These are phyloP conservation scores for Dioscorea cayenensis DNA, from an alignment of 116 monocot genomes.

Conservation along the genomic window DNA sequence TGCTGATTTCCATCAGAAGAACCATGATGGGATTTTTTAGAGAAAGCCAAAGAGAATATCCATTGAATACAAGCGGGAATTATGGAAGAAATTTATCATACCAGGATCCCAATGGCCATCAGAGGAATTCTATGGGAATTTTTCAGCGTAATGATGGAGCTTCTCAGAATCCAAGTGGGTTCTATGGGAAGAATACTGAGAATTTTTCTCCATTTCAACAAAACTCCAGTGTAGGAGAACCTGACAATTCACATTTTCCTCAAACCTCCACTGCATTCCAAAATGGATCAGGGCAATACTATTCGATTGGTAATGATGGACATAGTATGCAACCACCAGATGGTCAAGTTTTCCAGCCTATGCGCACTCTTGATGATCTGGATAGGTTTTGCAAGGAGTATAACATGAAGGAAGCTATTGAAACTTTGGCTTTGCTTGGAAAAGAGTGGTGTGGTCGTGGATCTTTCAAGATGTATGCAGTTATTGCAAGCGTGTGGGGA, in stretches of 20 bases:
- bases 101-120: too few species aligned
- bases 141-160: not conserved
- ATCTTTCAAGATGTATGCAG: constrained; percentile 37
- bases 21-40: not conserved
- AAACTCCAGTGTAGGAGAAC: not conserved
- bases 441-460: constrained; percentile 32
- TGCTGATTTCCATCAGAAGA: too few species aligned
- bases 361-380: constrained; percentile 56
- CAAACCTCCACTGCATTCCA: constrained; percentile 5
- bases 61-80: not conserved
- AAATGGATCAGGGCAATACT: not conserved
- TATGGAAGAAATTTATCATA: too few species aligned
- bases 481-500: constrained; percentile 73
- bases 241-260: not conserved
- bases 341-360: constrained; percentile 9
- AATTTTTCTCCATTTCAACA: not conserved
- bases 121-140: too few species aligned
- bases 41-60: not conserved
- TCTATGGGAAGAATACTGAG: not conserved
- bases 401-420: constrained; percentile 60
- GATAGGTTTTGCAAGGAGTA: constrained; percentile 52
- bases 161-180: constrained; percentile 5
- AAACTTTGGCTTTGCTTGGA: constrained; percentile 51
- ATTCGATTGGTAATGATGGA: not conserved
- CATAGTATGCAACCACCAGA: not conserved